Evolutionary conservation across 2,329 filamentous ascomycete species (phyloP).

Genomic region (Botrytis byssoidea): DNA sequence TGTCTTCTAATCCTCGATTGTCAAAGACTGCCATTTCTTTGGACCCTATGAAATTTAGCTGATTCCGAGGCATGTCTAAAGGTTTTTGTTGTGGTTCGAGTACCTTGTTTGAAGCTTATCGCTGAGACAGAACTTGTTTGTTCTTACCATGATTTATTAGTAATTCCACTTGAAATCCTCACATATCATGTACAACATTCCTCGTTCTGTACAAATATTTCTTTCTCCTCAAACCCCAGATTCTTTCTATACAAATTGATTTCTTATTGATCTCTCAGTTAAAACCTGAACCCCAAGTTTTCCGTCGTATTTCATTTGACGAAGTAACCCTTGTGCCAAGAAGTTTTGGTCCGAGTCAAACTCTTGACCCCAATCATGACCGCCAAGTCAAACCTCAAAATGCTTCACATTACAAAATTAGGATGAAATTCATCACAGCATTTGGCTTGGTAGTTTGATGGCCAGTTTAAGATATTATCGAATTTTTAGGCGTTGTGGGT

Average conservation of each 20-base stretch:
- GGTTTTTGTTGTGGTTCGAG: neutral
- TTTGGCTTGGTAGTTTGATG: slow-evolving; percentile 18
- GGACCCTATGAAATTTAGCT: neutral
- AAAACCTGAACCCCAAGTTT: neutral
- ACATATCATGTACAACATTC: neutral
- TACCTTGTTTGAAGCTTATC: neutral
- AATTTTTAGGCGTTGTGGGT: neutral
- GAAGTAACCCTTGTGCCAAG: slow-evolving; percentile 5
- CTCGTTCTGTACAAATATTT: neutral
- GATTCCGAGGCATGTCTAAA: neutral
- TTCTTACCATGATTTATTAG: neutral
- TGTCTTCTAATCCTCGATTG: neutral
- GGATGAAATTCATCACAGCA: slow-evolving; percentile 3
- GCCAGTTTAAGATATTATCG: neutral
- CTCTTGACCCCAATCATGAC: neutral
- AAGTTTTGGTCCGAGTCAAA: slow-evolving; percentile 18
- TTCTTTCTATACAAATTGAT: neutral
- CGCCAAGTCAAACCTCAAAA: slow-evolving; percentile 20
- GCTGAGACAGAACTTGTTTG: neutral
- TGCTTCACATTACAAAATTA: slow-evolving; percentile 14
- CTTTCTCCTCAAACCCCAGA: neutral
- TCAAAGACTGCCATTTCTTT: neutral
- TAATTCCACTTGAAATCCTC: neutral
- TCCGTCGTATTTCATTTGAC: neutral
- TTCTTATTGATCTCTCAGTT: neutral